Base-by-base conservation (phyloP, 306 rosid species). In the Carpinus viminea region DNA sequence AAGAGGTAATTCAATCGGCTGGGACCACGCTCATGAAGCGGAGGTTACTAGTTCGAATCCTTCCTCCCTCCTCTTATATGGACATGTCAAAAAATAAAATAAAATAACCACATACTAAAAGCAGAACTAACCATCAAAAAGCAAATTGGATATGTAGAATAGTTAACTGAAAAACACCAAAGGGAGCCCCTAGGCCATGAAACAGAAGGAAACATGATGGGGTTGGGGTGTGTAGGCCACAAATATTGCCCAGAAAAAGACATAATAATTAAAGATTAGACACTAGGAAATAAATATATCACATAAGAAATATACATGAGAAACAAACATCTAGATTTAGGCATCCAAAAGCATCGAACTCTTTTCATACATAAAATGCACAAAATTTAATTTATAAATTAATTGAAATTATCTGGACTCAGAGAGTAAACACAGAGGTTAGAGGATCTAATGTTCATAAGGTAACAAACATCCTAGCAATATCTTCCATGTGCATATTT, bases 101-200 rank as follows among this genome's bases (percentile, higher is more conserved):
- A n/a, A n/a, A n/a, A 41, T 8, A 16, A 66, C 11, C 11, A 18
- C 10, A 41, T 41, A 9, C 26, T 41, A 41, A 66, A 66, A 38
- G 12, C 5, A 15, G 72, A 66, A 9, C 31, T 41, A 41, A 36
- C 72, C 51, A 4, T 41, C 26, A 66, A 1, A 41, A 66, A 66
- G 51, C 13, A 66, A n/a, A 34, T 59, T 24, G 65, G 65, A 11
- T 28, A 59, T 18, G 65, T 24, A 59, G 28, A 59, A 20, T 8
- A 59, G 34, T 11, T 59, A 13, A 59, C 15, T 59, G 28, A 59
- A 16, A 34, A 31, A 31, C 1, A 8, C 70, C 47, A 4, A 60
- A 62, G 45, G 69, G 8, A 28, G 45, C 43, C 69, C 43, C 69
- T 62, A 62, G 45, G 20, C 47, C 51, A 45, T 52, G 36, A 82